Conservation (phyloP, 257 asterid genomes). For the Nicotiana benthamiana region DNA sequence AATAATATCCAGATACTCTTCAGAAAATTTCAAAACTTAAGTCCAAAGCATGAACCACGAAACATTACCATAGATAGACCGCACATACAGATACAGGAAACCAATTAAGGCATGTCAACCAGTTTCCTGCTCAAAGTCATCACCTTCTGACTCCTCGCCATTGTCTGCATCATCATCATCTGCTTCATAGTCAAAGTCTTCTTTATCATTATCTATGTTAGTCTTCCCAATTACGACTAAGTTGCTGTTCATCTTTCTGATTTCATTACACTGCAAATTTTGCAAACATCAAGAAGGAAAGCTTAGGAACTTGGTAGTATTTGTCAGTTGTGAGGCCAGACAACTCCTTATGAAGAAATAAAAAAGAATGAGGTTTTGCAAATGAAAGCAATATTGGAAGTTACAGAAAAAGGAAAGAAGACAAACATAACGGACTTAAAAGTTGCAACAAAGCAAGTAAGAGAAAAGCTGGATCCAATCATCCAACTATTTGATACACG, state of each 20-base stretch:
- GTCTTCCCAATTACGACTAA: conserved; percentile 61
- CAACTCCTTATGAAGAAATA: not conserved
- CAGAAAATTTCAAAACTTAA: not conserved
- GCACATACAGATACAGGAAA: not conserved
- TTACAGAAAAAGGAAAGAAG: not conserved
- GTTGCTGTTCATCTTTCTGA: conserved; percentile 63
- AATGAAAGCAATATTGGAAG: not conserved
- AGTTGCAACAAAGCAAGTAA: not conserved
- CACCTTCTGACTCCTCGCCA: conserved; percentile 88
- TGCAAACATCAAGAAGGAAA: not conserved
- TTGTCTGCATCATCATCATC: conserved; percentile 92
- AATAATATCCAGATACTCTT: not conserved
- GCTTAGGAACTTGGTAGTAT: not conserved
- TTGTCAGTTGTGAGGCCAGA: not conserved
- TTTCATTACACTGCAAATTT: conserved; percentile 55
- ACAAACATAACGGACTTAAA: not conserved
- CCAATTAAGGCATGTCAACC: conserved; percentile 28
- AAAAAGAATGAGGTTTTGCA: not conserved
- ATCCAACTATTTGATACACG: not conserved
- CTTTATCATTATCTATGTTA: conserved; percentile 62
- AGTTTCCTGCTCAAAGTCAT: conserved; percentile 94
- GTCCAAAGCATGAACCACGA: not conserved
- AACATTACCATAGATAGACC: not conserved
- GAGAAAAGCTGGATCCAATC: not conserved
- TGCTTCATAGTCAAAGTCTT: conserved; percentile 75